Evolutionary conservation across 768 basidiomycete species (phyloP), one percentile per base, ranked within the genome.

Genomic region (Suillus spraguei): DNA sequence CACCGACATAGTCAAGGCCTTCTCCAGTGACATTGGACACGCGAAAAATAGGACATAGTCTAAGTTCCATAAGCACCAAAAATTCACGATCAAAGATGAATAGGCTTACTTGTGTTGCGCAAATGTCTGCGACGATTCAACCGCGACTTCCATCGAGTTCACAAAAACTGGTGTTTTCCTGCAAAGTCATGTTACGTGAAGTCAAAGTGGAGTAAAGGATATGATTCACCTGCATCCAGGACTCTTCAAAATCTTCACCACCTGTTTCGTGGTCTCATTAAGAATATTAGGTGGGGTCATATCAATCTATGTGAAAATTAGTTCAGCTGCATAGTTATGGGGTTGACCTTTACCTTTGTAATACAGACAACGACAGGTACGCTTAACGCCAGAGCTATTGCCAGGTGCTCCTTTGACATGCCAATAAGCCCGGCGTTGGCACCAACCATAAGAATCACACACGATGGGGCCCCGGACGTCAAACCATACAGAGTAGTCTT

Each of bases 351-450:
- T 64, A 91, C 94, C 85, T 99, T 99, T 4, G 97, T 98, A 63
- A 99, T 90, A 74, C 94, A 95, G 50, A 96, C 91, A 11, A 94
- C 87, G 24, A 99, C 88, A 4, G 97, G 97, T 1, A 99, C 92
- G 70, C 90, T 94, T 59, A 99, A 78, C 6, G 97, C 97, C 2
- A 99, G 81, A 4, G 97, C 88, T 64, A 99, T 96, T 1, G 97
- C 94, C 13, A 99, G 80, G 76, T 99, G 97, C 74, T 99, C 97
- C 76, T 98, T 95, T 39, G 90, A 93, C 94, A 95, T 94, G 59
- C 93, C 86, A 66, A 94, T 94, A 47, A 94, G 74, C 9, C 93
- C 93, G 2, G 97, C 97, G 73, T 99, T 99, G 9, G 89, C 95
- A 24, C 96, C 97, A 13, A 99, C 92, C 79, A 97, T 96, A 53